These are phyloP conservation scores for Powellomyces hirtus DNA, from an alignment of 192 early-diverging fungal genomes.

Conservation along the genomic window DNA sequence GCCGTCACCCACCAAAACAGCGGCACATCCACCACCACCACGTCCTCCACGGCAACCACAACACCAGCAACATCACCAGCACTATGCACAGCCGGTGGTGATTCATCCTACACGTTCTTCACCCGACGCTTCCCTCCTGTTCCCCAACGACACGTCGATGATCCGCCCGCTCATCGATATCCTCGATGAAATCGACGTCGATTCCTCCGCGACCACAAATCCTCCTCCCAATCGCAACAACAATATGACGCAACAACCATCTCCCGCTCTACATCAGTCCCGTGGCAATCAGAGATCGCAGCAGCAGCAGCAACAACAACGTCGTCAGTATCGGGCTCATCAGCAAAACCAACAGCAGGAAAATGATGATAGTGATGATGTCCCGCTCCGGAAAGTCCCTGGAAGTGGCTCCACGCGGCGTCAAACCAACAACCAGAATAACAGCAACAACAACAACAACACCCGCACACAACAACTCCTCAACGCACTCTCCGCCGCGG, in stretches of 20 bases:
- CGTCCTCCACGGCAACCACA: background rate
- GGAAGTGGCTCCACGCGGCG: background rate
- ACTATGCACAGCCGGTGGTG: background rate
- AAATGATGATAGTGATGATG: background rate
- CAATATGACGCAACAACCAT: background rate
- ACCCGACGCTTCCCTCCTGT: conserved; percentile 22
- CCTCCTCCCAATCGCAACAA: conserved; percentile 8
- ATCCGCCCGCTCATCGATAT: conserved; percentile 14
- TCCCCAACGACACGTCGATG: conserved; percentile 28
- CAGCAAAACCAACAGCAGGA: background rate
- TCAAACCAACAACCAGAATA: background rate
- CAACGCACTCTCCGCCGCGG: too few species aligned
- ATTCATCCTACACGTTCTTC: background rate
- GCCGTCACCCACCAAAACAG: too few species aligned
- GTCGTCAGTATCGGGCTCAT: background rate
- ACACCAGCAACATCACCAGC: background rate
- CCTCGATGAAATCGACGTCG: background rate
- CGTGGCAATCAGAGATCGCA: conserved; percentile 12
- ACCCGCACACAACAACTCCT: too few species aligned
- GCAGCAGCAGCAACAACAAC: background rate
- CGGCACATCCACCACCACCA: too few species aligned
- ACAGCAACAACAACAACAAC: too few species aligned
- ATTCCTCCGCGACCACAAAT: conserved; percentile 1
- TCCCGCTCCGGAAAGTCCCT: background rate
- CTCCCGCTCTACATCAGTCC: conserved; percentile 29